A percentile compares a stretch with the other conserved stretches of the same genome.
Evolutionary conservation across 108 stramenopile genomes (phyloP).

Genomic region (Cylindrotheca closterium): DNA sequence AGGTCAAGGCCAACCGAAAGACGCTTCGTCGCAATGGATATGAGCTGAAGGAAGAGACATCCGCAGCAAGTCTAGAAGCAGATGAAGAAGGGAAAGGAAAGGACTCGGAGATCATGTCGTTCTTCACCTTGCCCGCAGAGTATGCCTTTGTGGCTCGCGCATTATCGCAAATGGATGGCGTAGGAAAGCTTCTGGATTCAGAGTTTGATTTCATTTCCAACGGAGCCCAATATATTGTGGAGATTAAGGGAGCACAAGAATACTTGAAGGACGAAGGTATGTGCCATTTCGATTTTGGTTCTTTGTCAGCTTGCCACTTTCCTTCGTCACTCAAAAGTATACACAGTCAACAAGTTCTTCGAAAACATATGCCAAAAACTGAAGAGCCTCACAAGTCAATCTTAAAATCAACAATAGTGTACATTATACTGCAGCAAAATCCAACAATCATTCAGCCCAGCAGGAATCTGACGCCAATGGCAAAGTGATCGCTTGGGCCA

Average conservation of each 20-base stretch:
- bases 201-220: slow-evolving; percentile 86
- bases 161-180: slow-evolving; percentile 83
- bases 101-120: slow-evolving; percentile 79
- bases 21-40: slow-evolving; percentile 35
- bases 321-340: no score
- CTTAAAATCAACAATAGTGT: no score
- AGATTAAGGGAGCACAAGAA: slow-evolving; percentile 71
- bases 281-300: not conserved
- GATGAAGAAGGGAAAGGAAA: slow-evolving; percentile 22
- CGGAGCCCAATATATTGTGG: slow-evolving; percentile 76
- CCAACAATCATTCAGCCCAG: no score
- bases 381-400: no score
- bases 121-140: slow-evolving; percentile 79
- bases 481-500: slow-evolving; percentile 70
- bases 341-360: no score
- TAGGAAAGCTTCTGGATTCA: slow-evolving; percentile 72
- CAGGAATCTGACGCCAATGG: slow-evolving; percentile 33
- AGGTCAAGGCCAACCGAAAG: slow-evolving; percentile 55
- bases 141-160: slow-evolving; percentile 89
- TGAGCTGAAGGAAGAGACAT: slow-evolving; percentile 25
- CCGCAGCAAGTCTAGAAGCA: slow-evolving; percentile 2
- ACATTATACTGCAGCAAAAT: no score
- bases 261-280: slow-evolving; percentile 66
- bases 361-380: no score
- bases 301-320: no score